Evolutionary conservation across 805 yeast genomes (phyloP).

Genomic region (Torulaspora quercuum): DNA sequence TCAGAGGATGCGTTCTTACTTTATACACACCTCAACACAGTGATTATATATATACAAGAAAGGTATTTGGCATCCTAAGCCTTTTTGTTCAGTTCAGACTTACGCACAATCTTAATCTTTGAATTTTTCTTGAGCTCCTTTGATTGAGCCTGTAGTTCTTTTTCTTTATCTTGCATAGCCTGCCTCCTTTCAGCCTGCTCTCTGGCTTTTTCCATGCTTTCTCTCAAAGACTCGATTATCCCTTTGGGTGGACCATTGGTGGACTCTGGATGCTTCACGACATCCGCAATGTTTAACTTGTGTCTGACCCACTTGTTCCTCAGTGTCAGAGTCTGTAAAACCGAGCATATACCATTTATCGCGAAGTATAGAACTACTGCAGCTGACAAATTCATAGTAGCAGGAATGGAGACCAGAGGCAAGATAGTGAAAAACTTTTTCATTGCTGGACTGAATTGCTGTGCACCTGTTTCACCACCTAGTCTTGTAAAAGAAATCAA

Average conservation of each 20-base stretch:
- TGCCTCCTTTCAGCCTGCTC: constrained; percentile 41
- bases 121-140: constrained; percentile 34
- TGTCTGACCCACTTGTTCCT: constrained; percentile 58
- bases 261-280: constrained; percentile 50
- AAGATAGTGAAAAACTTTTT: constrained; percentile 64
- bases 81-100: constrained; percentile 24
- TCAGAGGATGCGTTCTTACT: too few species aligned
- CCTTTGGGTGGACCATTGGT: constrained; percentile 37
- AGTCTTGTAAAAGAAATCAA: constrained; percentile 70
- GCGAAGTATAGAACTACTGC: constrained; percentile 85
- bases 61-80: constrained; percentile 1
- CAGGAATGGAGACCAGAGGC: constrained; percentile 81
- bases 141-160: constrained; percentile 32
- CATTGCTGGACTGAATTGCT: constrained; percentile 59
- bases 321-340: constrained; percentile 65
- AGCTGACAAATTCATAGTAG: constrained; percentile 82
- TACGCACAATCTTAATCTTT: constrained; percentile 32
- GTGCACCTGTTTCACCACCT: constrained; percentile 92
- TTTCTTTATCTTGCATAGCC: constrained; percentile 36
- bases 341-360: constrained; percentile 71
- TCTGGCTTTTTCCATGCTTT: constrained; percentile 41
- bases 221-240: constrained; percentile 39
- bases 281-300: constrained; percentile 54
- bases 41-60: constrained; percentile 16
- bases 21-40: too few species aligned